Evolutionary conservation across 495 filamentous ascomycete species (phyloP), one percentile per base, ranked within the genome.

Genomic region (Penicillium angulare): DNA sequence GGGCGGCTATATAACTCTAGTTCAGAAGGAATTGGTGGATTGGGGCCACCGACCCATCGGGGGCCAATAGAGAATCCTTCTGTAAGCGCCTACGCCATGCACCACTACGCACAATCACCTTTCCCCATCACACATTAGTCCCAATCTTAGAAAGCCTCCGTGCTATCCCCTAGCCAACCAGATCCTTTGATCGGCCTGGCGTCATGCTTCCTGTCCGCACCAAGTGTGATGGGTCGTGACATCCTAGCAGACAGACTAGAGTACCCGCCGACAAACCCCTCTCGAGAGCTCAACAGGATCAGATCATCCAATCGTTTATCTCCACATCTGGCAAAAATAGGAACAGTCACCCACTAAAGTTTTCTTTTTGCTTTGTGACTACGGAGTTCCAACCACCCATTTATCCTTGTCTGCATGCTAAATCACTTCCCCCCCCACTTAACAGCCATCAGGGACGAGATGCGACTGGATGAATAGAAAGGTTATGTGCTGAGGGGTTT

Each of bases 1-100:
- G 63, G 52, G 69, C 69, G 70, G 61, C 67, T 75, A 73, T 74
- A 73, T 75, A 48, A 35, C 21, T 38, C 15, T 23, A 72, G 35
- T 57, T 61, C 42, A 35, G 46, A 24, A 22, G 50, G 23, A 39
- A 33, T 41, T 34, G 47, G 50, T 15, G 12, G 6, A 27, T n/a
- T n/a, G 29, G 29, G 31, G 29, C 27, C 20, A 27, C 29, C 15
- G 18, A 7, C 26, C 16, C 15, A 36, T 22, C 39, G 27, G 21
- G 51, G 52, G 55, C 58, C 60, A 65, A 50, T 43, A 57, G 40
- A 29, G 23, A 41, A 35, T 29, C 15, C 18, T 27, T 26, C 38
- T 51, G 53, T 61, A 66, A 55, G 65, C 65, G 65, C 65, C 65
- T 31, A 50, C 39, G 3, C 16, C 24, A 59, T 69, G 63, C 64